Evolutionary conservation across 495 filamentous ascomycete species (phyloP), one percentile per base, ranked within the genome.

Genomic region (Cenococcum geophilum): DNA sequence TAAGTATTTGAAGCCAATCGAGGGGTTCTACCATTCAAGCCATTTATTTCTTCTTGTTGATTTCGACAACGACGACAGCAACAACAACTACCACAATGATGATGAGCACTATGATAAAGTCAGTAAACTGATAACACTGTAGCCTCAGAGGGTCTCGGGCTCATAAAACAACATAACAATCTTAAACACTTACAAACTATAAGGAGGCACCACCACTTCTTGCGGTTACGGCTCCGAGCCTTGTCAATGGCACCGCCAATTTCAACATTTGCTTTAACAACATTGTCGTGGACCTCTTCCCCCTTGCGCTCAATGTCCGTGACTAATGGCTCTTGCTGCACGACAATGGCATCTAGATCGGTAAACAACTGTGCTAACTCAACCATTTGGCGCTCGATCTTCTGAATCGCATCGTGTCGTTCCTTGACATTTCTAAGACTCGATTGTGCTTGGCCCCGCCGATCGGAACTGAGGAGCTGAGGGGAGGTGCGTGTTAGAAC

Each of bases 191-290:
- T 42, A 59, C 56, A 18, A 66, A 67, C 51, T 65, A 97, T 88
- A 67, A 87, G 82, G 70, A 97, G 74, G 75, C 91, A 96, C 70
- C 89, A 92, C 93, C 93, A 98, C 88, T 97, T 98, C 91, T 95
- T 97, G 77, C 85, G 88, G 63, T 89, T 82, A 37, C 87, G 85
- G 55, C 81, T 81, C 67, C 84, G 76, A n/a, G 95, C 92, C 62
- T 87, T 95, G 35, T 77, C 76, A 51, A 95, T 86, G 16, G 92
- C 95, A 18, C 79, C 78, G 48, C 77, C 83, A 40, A 97, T 83
- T 75, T 97, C 82, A 56, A 81, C 80, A 69, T 92, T 95, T 55
- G 84, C 95, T 66, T 89, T 85, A 60, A 82, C 79, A 55, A 97
- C 79, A 71, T 97, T 87, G 48, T 82, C 80, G 53, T 84, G 80